Evolutionary conservation across 148 eudicot species (phyloP), one percentile per base, ranked within the genome.

Genomic region (Spergularia marina): DNA sequence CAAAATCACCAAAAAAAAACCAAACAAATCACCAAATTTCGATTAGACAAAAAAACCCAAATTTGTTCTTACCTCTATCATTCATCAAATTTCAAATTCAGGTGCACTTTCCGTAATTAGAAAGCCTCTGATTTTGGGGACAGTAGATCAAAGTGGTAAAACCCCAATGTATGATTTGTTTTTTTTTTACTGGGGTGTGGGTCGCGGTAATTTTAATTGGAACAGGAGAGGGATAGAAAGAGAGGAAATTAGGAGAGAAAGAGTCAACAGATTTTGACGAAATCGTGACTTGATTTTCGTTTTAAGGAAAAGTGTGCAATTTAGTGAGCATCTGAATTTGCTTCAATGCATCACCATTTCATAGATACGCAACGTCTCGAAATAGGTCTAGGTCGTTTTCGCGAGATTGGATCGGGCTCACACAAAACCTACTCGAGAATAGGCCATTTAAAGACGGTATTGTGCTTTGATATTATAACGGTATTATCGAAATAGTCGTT

Each of bases 221-320:
- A 64, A 10, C 36, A 15, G 34, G 68, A 58, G 68, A 64, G 68
- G 16, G 11, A 11, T n/a, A 10, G 13, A 14, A 8, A 63, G 30
- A 30, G 14, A 12, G 47, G 8, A 64, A 64, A 14, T 64, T 4
- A 64, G 68, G 41, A 34, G 41, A 34, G 68, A 39, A 39, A 30
- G 61, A 70, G 73, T 70, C 73, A 53, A 70, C 73, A 36, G 18
- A 70, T 30, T 70, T 70, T 70, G 73, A 70, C 61, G 53, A 34
- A 10, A 18, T 70, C 73, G 73, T 70, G 54, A 64, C 25, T 23
- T 23, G 25, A 30, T 30, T 30, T 30, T 30, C 36, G 1, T 30
- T 30, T 30, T 30, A 30, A 30, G 36, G 36, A 30, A 30, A 3
- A 2, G 2, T 2, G 36, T 30, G 36, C 36, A 30, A 3, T 30